These are phyloP conservation scores for Helianthus tuberosus DNA, from an alignment of 129 eudicot genomes.

Conservation along the genomic window DNA sequence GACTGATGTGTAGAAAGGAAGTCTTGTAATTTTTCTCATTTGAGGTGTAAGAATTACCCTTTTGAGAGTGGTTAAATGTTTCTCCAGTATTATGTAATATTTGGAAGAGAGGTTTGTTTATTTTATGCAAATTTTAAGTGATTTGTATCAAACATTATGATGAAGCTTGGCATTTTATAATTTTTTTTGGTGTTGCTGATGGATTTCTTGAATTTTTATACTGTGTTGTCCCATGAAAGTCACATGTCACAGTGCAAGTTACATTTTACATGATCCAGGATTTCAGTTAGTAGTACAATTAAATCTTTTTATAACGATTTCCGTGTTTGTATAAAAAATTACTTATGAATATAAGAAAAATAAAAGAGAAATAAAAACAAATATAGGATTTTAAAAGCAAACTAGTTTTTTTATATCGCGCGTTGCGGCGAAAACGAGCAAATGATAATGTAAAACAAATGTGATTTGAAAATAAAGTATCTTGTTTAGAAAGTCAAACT, in stretches of 20 bases:
- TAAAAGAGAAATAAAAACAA: too few relatives aligned
- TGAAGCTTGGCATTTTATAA: background rate
- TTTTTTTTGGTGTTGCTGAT: background rate
- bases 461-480: too few relatives aligned
- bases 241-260: too few relatives aligned
- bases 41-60: conserved; percentile 32
- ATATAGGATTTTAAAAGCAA: too few relatives aligned
- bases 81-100: conserved; percentile 25
- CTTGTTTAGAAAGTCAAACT: too few relatives aligned
- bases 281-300: too few relatives aligned
- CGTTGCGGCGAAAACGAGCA: too few relatives aligned
- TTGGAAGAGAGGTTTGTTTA: conserved; percentile 5
- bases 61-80: conserved; percentile 34
- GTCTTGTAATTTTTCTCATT: conserved; percentile 37
- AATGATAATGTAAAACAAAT: too few relatives aligned
- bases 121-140: background rate
- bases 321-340: background rate
- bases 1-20: conserved; percentile 34
- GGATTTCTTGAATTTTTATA: background rate
- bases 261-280: too few relatives aligned
- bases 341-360: too few relatives aligned
- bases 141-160: background rate
- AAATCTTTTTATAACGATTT: too few relatives aligned
- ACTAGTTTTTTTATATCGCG: too few relatives aligned
- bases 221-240: background rate